A percentile compares a stretch with the other conserved stretches of the same genome.
These are phyloP conservation scores for Pseudogymnoascus sp. DNA, from an alignment of 2,329 filamentous ascomycete genomes.

Conservation along the genomic window DNA sequence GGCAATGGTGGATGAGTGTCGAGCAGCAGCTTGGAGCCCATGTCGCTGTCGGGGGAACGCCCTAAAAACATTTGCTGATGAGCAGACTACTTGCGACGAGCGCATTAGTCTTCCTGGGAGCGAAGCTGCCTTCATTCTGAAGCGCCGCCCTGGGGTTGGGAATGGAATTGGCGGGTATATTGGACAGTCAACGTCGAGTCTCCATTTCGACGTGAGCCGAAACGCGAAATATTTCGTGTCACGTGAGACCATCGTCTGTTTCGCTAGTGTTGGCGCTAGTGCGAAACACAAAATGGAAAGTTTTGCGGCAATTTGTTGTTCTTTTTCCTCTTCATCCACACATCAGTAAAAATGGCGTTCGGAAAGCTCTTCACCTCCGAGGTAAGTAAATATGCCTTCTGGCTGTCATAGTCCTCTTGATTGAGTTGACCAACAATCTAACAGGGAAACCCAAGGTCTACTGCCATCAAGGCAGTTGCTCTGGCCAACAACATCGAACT, in stretches of 20 bases:
- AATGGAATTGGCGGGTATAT: conserved; percentile 9
- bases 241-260: background rate
- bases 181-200: background rate
- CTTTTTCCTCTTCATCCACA: conserved; percentile 9
- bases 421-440: conserved; percentile 18
- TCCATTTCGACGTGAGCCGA: background rate
- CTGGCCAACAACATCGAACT: conserved; percentile 96
- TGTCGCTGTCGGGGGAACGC: background rate
- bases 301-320: conserved; percentile 4
- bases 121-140: conserved; percentile 28
- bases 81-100: conserved; percentile 6
- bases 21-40: conserved; percentile 13
- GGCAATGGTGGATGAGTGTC: conserved; percentile 24
- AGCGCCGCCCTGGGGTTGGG: conserved; percentile 10
- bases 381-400: conserved; percentile 44
- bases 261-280: conserved; percentile 6
- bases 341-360: conserved; percentile 70
- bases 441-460: conserved; percentile 83
- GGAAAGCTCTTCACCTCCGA: conserved; percentile 89
- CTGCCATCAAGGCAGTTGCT: conserved; percentile 81
- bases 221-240: conserved; percentile 8
- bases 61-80: background rate
- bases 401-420: conserved; percentile 21
- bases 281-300: conserved; percentile 5
- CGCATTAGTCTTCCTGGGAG: conserved; percentile 23